Conservation (phyloP, 352 stramenopile species). For the Globisporangium spinosum region DNA sequence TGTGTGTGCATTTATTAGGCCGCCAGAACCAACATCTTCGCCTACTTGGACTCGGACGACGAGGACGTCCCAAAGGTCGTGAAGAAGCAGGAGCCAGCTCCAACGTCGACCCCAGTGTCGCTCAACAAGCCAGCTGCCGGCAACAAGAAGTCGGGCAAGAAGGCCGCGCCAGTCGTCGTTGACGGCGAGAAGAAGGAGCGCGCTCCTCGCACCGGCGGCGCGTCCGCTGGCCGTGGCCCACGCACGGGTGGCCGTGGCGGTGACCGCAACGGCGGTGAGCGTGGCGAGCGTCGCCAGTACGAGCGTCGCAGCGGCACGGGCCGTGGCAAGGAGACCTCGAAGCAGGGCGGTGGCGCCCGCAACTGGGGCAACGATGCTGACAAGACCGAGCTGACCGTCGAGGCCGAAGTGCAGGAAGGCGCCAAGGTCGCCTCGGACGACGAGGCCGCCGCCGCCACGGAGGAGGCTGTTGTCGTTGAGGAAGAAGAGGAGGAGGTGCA, state of each 20-base stretch:
- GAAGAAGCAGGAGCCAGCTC: constrained; percentile 48
- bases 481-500: constrained; percentile 84
- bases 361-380: constrained; percentile 97
- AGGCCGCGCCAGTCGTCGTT: constrained; percentile 33
- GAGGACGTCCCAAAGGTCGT: constrained; percentile 66
- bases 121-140: constrained; percentile 82
- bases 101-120: constrained; percentile 51
- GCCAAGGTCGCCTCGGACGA: constrained; percentile 49
- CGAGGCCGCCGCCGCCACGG: constrained; percentile 44
- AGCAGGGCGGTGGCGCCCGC: constrained; percentile 91
- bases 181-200: constrained; percentile 48
- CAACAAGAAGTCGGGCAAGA: constrained; percentile 81
- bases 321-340: constrained; percentile 94
- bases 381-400: constrained; percentile 80
- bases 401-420: constrained; percentile 53
- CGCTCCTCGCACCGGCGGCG: constrained; percentile 40
- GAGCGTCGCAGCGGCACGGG: constrained; percentile 94
- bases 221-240: constrained; percentile 38
- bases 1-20: constrained; percentile 21
- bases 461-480: constrained; percentile 32
- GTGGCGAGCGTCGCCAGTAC: constrained; percentile 81
- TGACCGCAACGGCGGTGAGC: constrained; percentile 45
- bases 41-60: constrained; percentile 73
- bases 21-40: constrained; percentile 67
- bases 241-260: constrained; percentile 42